Evolutionary conservation across 2,329 filamentous ascomycete genomes (phyloP).

Genomic region (Diaporthe velutina): DNA sequence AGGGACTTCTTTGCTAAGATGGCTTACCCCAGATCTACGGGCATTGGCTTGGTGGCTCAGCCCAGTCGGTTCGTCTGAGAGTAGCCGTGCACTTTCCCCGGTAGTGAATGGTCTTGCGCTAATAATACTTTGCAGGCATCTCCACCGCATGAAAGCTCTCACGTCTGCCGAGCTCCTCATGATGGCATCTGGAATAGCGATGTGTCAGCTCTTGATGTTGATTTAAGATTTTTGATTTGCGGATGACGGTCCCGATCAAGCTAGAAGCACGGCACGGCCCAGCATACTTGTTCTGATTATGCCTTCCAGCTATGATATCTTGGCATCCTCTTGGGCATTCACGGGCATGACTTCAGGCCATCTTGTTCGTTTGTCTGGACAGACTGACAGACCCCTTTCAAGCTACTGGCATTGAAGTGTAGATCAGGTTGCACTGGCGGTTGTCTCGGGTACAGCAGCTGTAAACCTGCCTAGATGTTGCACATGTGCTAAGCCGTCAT

Average conservation of each 20-base stretch:
- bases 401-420: not conserved
- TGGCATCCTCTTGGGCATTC: slow-evolving; percentile 1
- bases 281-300: not conserved
- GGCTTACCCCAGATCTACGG: not conserved
- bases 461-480: not conserved
- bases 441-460: not conserved
- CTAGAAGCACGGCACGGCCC: slow-evolving; percentile 4
- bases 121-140: not conserved
- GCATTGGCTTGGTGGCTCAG: not conserved
- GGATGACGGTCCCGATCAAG: not conserved
- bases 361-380: not conserved
- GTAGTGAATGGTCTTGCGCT: not conserved
- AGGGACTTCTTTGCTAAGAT: not conserved
- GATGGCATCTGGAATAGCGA: not conserved
- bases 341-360: not conserved
- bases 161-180: not conserved
- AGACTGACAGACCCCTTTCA: not conserved
- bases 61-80: not conserved
- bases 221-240: not conserved
- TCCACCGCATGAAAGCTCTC: no score
- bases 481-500: not conserved
- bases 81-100: not conserved
- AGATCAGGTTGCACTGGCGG: not conserved
- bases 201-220: not conserved
- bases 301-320: not conserved